Percentiles rank a stretch among this genome's conserved stretches.
Evolutionary conservation across 805 yeast genomes (phyloP).

Genomic region (Spathaspora hagerdaliae): DNA sequence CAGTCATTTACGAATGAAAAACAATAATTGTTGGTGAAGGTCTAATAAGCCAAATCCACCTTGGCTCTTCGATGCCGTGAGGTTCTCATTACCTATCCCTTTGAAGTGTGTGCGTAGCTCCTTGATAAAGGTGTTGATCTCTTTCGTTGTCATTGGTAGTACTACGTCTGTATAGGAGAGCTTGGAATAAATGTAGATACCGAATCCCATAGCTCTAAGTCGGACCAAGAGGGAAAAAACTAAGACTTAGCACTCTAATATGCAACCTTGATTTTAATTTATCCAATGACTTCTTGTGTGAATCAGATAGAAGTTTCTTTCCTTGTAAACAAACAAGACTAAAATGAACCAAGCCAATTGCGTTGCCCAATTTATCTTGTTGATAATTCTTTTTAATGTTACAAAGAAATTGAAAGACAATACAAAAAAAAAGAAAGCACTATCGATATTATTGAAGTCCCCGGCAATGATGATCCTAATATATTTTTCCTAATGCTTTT

Average conservation of each 20-base stretch:
- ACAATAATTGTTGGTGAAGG: too few species aligned
- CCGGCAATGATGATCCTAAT: background rate
- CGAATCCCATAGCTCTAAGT: background rate
- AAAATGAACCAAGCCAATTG: conserved; percentile 41
- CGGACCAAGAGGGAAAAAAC: too few species aligned
- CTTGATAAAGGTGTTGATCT: background rate
- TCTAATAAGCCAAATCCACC: background rate
- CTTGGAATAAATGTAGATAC: background rate
- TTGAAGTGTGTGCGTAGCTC: too few species aligned
- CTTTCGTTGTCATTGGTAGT: background rate
- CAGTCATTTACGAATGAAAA: too few species aligned
- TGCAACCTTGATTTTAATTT: conserved; percentile 14
- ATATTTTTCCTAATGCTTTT: background rate
- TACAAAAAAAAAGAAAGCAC: too few species aligned
- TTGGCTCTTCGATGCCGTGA: background rate
- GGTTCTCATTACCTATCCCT: background rate
- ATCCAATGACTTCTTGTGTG: conserved; percentile 6
- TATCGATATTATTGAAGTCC: background rate
- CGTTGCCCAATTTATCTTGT: conserved; percentile 40
- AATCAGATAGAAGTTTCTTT: conserved; percentile 14
- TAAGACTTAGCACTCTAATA: too few species aligned
- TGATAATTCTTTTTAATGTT: conserved; percentile 45
- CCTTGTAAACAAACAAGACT: conserved; percentile 34
- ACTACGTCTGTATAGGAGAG: background rate
- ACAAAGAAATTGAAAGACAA: too few species aligned